phyloP scores from a whole-genome alignment of 257 asterid genomes.

The Fraxinus quadrangulata region DNA sequence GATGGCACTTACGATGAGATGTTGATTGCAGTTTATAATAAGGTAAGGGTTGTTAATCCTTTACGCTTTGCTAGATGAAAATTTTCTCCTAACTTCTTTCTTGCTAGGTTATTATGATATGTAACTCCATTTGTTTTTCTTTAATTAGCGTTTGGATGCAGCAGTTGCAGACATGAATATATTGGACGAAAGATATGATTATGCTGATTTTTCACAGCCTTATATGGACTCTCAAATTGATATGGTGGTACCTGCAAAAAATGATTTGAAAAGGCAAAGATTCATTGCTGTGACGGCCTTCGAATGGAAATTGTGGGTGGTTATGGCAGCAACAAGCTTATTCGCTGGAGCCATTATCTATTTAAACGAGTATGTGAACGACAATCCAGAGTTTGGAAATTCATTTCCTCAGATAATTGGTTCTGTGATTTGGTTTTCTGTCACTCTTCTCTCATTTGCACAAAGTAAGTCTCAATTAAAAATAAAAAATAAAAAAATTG shows the following conservation, averaged over 20 bases:
- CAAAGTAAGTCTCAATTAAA: slow-evolving; percentile 44
- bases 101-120: no score
- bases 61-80: not conserved
- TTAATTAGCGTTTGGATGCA: slow-evolving; percentile 56
- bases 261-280: slow-evolving; percentile 30
- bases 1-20: slow-evolving; percentile 57
- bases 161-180: slow-evolving; percentile 66
- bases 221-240: slow-evolving; percentile 64
- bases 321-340: slow-evolving; percentile 14
- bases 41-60: slow-evolving; percentile 37
- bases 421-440: slow-evolving; percentile 63
- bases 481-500: not conserved
- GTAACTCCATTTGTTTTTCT: not conserved
- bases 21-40: slow-evolving; percentile 51
- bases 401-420: slow-evolving; percentile 37
- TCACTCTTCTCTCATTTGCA: slow-evolving; percentile 53
- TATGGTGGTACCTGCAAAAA: slow-evolving; percentile 58
- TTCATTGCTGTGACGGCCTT: slow-evolving; percentile 50
- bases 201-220: slow-evolving; percentile 61
- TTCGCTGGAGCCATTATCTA: slow-evolving; percentile 42
- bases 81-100: not conserved
- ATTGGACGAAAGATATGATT: slow-evolving; percentile 52
- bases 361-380: slow-evolving; percentile 50
- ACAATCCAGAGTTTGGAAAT: slow-evolving; percentile 44
- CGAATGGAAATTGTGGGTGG: slow-evolving; percentile 47